These are phyloP conservation scores for Pyronema domesticum DNA, from an alignment of 495 filamentous ascomycete genomes.

Conservation along the genomic window DNA sequence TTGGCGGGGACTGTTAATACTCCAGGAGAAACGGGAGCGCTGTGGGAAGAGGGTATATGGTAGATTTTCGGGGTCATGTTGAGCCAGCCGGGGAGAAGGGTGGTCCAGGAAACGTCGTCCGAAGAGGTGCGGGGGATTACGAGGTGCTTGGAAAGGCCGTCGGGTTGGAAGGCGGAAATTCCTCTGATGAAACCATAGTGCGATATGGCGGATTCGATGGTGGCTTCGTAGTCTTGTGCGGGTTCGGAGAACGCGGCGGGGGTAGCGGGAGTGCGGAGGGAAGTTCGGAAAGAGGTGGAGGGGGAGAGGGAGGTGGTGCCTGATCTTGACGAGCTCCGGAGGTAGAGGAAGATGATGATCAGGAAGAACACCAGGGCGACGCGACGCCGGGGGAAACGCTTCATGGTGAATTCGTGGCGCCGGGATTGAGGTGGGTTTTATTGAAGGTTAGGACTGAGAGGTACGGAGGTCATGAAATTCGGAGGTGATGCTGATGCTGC, in stretches of 20 bases:
- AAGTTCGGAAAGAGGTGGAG: too few species aligned
- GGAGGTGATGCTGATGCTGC: too few species aligned
- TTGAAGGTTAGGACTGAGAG: too few species aligned
- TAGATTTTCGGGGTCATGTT: slow-evolving; percentile 13
- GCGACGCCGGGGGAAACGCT: background rate
- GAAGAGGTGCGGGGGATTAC: slow-evolving; percentile 37
- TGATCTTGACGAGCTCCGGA: background rate
- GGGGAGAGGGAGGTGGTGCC: background rate
- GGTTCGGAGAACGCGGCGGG: too few species aligned
- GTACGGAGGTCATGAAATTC: too few species aligned
- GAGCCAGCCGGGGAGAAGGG: slow-evolving; percentile 10
- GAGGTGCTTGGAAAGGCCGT: slow-evolving; percentile 35
- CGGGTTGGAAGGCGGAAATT: slow-evolving; percentile 14
- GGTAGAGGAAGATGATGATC: background rate
- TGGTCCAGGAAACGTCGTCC: slow-evolving; percentile 41
- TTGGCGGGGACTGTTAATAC: slow-evolving; percentile 14
- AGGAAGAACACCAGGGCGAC: background rate
- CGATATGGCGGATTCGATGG: background rate
- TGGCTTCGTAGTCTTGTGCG: background rate
- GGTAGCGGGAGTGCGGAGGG: too few species aligned
- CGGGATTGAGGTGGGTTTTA: too few species aligned
- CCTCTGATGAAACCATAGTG: slow-evolving; percentile 9
- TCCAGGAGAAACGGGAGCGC: background rate
- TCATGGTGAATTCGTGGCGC: too few species aligned
- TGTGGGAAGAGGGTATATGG: slow-evolving; percentile 10